phyloP scores from a whole-genome alignment of 2,329 filamentous ascomycete genomes.

The Sporothrix schenckii region DNA sequence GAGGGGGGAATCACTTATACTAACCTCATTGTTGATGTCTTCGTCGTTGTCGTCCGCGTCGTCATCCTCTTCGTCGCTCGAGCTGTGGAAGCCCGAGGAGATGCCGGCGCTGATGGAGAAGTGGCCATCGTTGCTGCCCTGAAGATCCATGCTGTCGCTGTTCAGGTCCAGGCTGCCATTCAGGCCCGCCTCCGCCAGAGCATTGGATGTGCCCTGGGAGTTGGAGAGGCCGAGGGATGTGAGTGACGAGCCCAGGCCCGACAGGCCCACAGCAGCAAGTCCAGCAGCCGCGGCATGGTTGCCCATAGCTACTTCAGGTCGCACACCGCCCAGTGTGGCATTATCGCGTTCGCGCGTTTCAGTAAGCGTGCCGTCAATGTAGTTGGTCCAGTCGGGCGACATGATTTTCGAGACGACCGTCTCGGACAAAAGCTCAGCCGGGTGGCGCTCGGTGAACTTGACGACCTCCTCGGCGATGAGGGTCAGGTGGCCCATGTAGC shows the following conservation, averaged over 20 bases:
- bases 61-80: constrained; percentile 94
- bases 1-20: constrained; percentile 40
- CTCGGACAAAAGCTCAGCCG: constrained; percentile 82
- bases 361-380: constrained; percentile 88
- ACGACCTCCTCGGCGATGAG: constrained; percentile 97
- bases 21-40: constrained; percentile 69
- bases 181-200: constrained; percentile 78
- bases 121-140: constrained; percentile 61
- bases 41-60: constrained; percentile 86
- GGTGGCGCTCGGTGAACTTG: constrained; percentile 94
- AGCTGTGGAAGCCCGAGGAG: constrained; percentile 87
- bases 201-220: constrained; percentile 58
- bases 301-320: constrained; percentile 85
- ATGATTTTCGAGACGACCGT: constrained; percentile 85
- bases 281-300: constrained; percentile 63
- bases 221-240: constrained; percentile 44
- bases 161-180: constrained; percentile 72
- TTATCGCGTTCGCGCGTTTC: constrained; percentile 96
- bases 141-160: constrained; percentile 39
- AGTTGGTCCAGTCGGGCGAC: constrained; percentile 88
- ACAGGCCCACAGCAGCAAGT: constrained; percentile 55
- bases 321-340: constrained; percentile 93
- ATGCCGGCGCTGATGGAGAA: constrained; percentile 75
- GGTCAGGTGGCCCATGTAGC: constrained; percentile 98
- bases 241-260: constrained; percentile 49